These are phyloP conservation scores for Fusarium longipes DNA, from an alignment of 2,329 filamentous ascomycete species.

Conservation along the genomic window DNA sequence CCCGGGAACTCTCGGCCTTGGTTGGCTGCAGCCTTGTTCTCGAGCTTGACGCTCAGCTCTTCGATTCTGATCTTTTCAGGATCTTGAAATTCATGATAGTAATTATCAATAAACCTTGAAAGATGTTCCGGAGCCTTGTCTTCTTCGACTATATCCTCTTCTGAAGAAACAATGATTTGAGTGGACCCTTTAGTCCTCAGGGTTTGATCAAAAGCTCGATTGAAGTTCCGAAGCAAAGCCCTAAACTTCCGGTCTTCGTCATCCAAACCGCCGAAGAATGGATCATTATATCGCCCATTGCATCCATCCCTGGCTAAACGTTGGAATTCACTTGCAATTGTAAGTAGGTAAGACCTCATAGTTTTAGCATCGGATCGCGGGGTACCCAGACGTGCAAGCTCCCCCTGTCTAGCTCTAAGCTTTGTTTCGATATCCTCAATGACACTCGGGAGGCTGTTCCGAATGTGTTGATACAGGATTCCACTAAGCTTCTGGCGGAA, in stretches of 20 bases:
- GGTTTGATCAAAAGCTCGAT: constrained; percentile 46
- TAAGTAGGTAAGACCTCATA: constrained; percentile 50
- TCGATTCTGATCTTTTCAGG: constrained; percentile 40
- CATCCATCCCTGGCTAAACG: constrained; percentile 46
- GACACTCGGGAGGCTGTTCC: not conserved
- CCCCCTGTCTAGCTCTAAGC: constrained; percentile 31
- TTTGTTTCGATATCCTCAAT: constrained; percentile 44
- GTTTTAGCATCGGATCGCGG: constrained; percentile 37
- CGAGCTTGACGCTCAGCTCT: constrained; percentile 44
- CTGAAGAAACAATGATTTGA: constrained; percentile 23
- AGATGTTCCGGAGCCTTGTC: constrained; percentile 46
- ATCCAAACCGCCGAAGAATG: constrained; percentile 51
- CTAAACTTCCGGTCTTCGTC: constrained; percentile 44
- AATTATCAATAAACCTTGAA: constrained; percentile 35
- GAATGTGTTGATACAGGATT: not conserved
- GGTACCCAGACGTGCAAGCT: not conserved
- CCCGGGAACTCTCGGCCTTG: constrained; percentile 57
- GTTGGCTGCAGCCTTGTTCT: constrained; percentile 40
- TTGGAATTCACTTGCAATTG: constrained; percentile 53
- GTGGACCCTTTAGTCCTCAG: constrained; percentile 44
- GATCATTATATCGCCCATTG: constrained; percentile 48
- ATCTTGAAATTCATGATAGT: constrained; percentile 47
- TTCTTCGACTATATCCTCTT: not conserved
- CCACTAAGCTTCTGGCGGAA: not conserved
- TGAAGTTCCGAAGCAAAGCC: constrained; percentile 48